phyloP scores from a whole-genome alignment of 768 basidiomycete genomes.

The Lentinula aciculospora region DNA sequence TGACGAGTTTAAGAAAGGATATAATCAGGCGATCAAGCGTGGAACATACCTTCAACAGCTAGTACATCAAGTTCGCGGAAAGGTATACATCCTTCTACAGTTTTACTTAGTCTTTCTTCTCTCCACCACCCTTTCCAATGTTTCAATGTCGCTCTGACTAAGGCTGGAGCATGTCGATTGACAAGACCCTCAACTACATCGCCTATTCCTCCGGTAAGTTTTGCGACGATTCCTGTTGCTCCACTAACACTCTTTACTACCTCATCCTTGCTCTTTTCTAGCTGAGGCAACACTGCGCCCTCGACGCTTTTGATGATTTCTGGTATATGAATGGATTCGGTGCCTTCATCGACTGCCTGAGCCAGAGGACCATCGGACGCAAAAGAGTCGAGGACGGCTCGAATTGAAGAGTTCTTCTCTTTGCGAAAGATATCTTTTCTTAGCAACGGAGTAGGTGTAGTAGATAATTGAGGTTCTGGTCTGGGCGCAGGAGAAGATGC shows the following conservation, averaged over 20 bases:
- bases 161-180: constrained; percentile 23
- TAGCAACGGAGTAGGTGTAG: constrained; percentile 31
- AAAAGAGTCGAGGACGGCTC: constrained; percentile 47
- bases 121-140: constrained; percentile 49
- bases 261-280: constrained; percentile 15
- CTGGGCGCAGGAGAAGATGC: constrained; percentile 17
- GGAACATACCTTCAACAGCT: constrained; percentile 51
- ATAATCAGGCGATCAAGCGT: not conserved
- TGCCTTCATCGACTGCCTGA: constrained; percentile 43
- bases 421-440: constrained; percentile 43
- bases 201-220: constrained; percentile 7
- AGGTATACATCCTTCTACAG: constrained; percentile 51
- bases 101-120: constrained; percentile 44
- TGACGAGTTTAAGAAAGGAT: not conserved
- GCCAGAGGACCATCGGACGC: constrained; percentile 56
- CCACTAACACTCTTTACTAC: constrained; percentile 16
- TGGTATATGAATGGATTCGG: constrained; percentile 37
- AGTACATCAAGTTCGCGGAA: constrained; percentile 58
- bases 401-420: constrained; percentile 40
- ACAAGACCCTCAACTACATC: not conserved
- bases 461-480: constrained; percentile 19
- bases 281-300: constrained; percentile 9
- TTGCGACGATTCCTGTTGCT: constrained; percentile 8
- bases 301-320: constrained; percentile 43
- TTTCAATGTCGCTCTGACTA: constrained; percentile 18